Evolutionary conservation across 2,329 filamentous ascomycete genomes (phyloP), one percentile per base, ranked within the genome.

Genomic region (Blastomyces silverae): DNA sequence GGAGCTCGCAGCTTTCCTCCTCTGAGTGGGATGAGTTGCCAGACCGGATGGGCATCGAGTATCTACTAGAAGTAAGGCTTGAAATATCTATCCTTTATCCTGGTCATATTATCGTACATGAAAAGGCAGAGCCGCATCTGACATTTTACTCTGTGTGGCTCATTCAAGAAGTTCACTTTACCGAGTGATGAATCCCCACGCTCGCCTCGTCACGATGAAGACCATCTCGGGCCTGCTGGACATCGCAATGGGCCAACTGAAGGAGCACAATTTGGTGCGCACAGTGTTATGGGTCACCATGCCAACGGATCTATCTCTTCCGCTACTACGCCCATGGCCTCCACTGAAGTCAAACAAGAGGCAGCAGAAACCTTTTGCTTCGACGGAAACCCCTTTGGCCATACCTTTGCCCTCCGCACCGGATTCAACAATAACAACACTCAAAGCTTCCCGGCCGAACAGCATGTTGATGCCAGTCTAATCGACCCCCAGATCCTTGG

Each of bases 1-100:
- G 57, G 22, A 60, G 25, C 57, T 60, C 57, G 3, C 37, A 28
- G 13, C 1, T 44, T 31, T 60, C 57, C n/a, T 46, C n/a, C 22
- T 42, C 34, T 46, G 57, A 60, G 22, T 60, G 57, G 57, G 57
- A 60, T 25, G 39, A 60, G 37, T 60, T 60, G 39, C 37, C 57
- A 25, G 57, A 60, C 48, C 44, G 57, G 17, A 22, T 17, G 5
- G 57, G 22, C 39, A 17, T 59, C n/a, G 37, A 59, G 13, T 46
- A 25, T 28, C n/a, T n/a, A 3, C 57, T 25, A 44, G 39, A 28
- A 39, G 57, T 60, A 44, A 60, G 57, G 25, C 42, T 46, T 31
- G 25, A 5, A 31, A 53, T 53, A 25, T 15, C 22, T 15, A 15
- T 15, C n/a, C 56, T 22, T 15, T 46, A 46, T 6, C 57, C n/a